Evolutionary conservation across 441 rosid genomes (phyloP).

Genomic region (Francoa sonchifolia): DNA sequence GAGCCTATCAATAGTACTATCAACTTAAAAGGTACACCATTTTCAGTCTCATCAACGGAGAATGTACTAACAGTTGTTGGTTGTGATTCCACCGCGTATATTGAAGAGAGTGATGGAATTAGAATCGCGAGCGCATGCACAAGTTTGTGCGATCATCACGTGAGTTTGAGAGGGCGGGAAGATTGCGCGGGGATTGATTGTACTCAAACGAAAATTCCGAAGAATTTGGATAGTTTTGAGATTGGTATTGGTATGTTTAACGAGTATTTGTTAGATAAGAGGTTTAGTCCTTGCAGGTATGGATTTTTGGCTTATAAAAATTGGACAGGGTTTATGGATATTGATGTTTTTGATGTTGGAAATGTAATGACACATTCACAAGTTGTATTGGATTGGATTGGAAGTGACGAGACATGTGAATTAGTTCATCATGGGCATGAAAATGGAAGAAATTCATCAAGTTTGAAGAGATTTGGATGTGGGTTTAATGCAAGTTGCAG

Average conservation of each 20-base stretch:
- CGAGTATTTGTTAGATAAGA: fast-evolving
- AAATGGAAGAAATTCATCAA: no score
- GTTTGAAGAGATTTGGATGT: no score
- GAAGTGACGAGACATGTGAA: no score
- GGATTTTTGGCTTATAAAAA: background rate
- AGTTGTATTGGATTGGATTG: background rate
- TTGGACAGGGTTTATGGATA: background rate
- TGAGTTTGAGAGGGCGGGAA: background rate
- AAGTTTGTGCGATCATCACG: background rate
- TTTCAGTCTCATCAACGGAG: background rate
- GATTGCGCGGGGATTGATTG: background rate
- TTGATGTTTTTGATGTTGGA: background rate
- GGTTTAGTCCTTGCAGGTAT: slow-evolving; percentile 1
- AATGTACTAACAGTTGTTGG: slow-evolving; percentile 1
- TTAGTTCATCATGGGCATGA: no score
- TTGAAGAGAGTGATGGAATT: background rate
- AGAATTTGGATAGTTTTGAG: background rate
- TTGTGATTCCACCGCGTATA: background rate
- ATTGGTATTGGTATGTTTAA: fast-evolving
- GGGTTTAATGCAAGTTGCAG: background rate
- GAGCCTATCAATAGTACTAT: no score
- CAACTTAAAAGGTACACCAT: no score
- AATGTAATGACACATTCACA: background rate
- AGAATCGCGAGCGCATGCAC: background rate
- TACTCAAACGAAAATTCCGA: slow-evolving; percentile 1